Evolutionary conservation across 768 basidiomycete genomes (phyloP).

Genomic region (Pulveroboletus sp.): DNA sequence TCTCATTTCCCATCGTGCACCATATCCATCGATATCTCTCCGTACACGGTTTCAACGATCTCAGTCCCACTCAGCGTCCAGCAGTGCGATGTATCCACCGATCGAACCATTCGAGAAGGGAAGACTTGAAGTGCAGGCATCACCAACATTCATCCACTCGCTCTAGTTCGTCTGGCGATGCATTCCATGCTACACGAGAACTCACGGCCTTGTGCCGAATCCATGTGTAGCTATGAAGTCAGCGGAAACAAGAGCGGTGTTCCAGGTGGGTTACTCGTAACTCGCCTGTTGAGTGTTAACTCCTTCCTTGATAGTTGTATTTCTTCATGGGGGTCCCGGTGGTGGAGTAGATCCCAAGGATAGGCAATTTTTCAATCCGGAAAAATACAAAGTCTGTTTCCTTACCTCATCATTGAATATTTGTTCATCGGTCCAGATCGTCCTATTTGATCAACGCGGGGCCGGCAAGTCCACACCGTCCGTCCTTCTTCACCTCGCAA

Average conservation of each 20-base stretch:
- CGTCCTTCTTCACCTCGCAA: conserved; percentile 23
- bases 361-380: conserved; percentile 76
- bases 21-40: conserved; percentile 18
- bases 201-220: background rate
- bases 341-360: conserved; percentile 68
- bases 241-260: conserved; percentile 73
- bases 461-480: conserved; percentile 83
- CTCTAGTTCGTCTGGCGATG: conserved; percentile 55
- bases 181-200: background rate
- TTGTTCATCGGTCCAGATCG: conserved; percentile 45
- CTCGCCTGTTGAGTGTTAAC: background rate
- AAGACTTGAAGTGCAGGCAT: conserved; percentile 63
- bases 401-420: conserved; percentile 1
- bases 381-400: conserved; percentile 67
- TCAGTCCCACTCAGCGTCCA: background rate
- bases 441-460: conserved; percentile 89
- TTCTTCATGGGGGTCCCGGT: conserved; percentile 83
- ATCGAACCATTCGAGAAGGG: conserved; percentile 64
- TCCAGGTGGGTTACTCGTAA: conserved; percentile 48
- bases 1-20: conserved; percentile 10
- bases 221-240: conserved; percentile 63
- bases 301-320: conserved; percentile 52
- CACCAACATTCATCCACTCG: conserved; percentile 46
- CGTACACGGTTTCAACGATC: background rate
- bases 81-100: conserved; percentile 56